Conservation (phyloP, 805 yeast species). For the Wickerhamomyces ciferrii region DNA sequence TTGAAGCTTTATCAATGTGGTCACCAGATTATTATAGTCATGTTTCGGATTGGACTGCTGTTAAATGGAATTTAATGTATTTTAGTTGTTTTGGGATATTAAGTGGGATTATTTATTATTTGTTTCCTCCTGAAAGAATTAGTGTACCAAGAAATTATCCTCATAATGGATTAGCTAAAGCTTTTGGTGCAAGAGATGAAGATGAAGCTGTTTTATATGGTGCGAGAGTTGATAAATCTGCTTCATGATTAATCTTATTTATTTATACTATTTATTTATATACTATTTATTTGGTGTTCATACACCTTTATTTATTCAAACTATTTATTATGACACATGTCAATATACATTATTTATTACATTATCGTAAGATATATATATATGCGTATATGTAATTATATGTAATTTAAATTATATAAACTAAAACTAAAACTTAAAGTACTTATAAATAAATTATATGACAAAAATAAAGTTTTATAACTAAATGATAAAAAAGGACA, state of each 20-base stretch:
- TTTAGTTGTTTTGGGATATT: slow-evolving; percentile 42
- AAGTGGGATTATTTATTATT: slow-evolving; percentile 40
- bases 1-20: slow-evolving; percentile 79
- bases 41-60: slow-evolving; percentile 57
- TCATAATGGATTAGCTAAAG: slow-evolving; percentile 67
- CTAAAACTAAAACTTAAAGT: too few relatives aligned
- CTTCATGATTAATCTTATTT: not conserved
- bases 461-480: too few relatives aligned
- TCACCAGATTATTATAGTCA: slow-evolving; percentile 70
- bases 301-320: too few relatives aligned
- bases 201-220: slow-evolving; percentile 32
- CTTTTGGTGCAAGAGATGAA: slow-evolving; percentile 57
- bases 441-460: too few relatives aligned
- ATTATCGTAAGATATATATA: too few relatives aligned
- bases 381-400: too few relatives aligned
- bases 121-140: slow-evolving; percentile 59
- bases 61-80: slow-evolving; percentile 50
- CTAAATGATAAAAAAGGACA: too few relatives aligned
- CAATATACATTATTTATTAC: not conserved
- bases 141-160: slow-evolving; percentile 77
- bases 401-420: too few relatives aligned
- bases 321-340: not conserved
- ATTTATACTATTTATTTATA: not conserved
- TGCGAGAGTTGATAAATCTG: slow-evolving; percentile 35
- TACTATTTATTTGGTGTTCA: too few relatives aligned